Conservation (phyloP, 2,329 filamentous ascomycete species). For the Stemphylium lycopersici region DNA sequence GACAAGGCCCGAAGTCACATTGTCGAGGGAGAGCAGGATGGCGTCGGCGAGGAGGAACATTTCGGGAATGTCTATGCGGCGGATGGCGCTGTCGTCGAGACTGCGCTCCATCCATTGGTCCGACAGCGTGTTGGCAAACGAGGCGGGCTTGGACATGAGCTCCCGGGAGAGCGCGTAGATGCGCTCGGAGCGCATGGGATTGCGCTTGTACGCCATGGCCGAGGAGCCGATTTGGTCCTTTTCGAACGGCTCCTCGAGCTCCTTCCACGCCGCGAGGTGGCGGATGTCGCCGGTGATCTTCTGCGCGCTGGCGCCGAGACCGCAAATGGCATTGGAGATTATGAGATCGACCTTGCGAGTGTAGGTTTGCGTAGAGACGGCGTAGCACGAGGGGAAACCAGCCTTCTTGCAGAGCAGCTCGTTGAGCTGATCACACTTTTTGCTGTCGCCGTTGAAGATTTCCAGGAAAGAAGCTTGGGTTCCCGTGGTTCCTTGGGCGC, state of each 20-base stretch:
- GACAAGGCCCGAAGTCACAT: slow-evolving; percentile 74
- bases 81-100: slow-evolving; percentile 77
- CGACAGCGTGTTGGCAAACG: slow-evolving; percentile 67
- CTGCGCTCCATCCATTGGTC: slow-evolving; percentile 80
- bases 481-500: slow-evolving; percentile 56
- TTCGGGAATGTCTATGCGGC: slow-evolving; percentile 60
- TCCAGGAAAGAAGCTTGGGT: slow-evolving; percentile 71
- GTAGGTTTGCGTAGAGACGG: slow-evolving; percentile 75
- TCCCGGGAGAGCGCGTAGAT: slow-evolving; percentile 65
- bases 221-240: slow-evolving; percentile 64
- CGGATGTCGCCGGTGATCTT: slow-evolving; percentile 77
- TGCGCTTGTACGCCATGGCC: slow-evolving; percentile 69
- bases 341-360: slow-evolving; percentile 82
- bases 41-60: slow-evolving; percentile 58
- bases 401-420: slow-evolving; percentile 69
- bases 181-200: slow-evolving; percentile 65
- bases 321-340: slow-evolving; percentile 79
- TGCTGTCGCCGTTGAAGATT: slow-evolving; percentile 67
- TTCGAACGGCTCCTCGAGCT: slow-evolving; percentile 85
- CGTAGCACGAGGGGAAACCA: slow-evolving; percentile 66
- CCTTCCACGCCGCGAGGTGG: slow-evolving; percentile 76
- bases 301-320: slow-evolving; percentile 78
- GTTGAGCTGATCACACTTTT: slow-evolving; percentile 67
- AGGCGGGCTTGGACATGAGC: slow-evolving; percentile 61
- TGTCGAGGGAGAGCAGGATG: slow-evolving; percentile 71